Evolutionary conservation across 2,329 filamentous ascomycete genomes (phyloP), one percentile per base, ranked within the genome.

Genomic region (Zalaria sp.): DNA sequence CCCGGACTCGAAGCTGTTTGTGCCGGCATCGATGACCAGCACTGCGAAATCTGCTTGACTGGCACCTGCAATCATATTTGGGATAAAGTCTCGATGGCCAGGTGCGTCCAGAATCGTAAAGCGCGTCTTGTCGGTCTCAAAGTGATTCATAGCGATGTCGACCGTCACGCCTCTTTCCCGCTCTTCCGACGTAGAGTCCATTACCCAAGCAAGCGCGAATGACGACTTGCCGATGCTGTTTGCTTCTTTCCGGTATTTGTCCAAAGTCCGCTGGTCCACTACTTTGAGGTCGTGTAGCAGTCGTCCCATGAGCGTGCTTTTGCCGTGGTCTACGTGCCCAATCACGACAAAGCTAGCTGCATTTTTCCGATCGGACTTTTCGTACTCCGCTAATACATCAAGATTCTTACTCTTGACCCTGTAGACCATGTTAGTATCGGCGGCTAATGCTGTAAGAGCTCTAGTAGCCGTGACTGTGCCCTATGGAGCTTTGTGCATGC

Each of bases 21-120:
- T 85, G 44, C 83, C 81, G 4, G 89, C 83, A 58, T 98, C 91
- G 46, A 98, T 85, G 18, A 98, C 91, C 3, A 98, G 68, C 1
- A 98, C 82, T 0, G 88, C 91, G 60, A 96, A 91, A 58, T 98
- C 91, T 6, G 91, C 93, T 62, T 95, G 89, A 45, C 84, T 91
- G 3, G 89, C 87, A 9, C 91, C 91, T 2, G 89, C 89, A 58
- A 98, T 95, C 91, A 98, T 98, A 60, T 95, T 98, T 1, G 91
- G 91, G 18, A 98, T 87, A 57, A 96, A 98, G 58, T 98, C 91
- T 46, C 80, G 76, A 61, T 98, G 91, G 0, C 91, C 91, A 0
- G 91, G 91, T 0, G 91, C 89, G 58, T 98, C 91, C 4, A 98
- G 71, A 37, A 98, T 94, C 1, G 91, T 96, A 56, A 96, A 96